These are phyloP conservation scores for Raphanus sativus DNA, from an alignment of 345 rosid species.

Conservation along the genomic window DNA sequence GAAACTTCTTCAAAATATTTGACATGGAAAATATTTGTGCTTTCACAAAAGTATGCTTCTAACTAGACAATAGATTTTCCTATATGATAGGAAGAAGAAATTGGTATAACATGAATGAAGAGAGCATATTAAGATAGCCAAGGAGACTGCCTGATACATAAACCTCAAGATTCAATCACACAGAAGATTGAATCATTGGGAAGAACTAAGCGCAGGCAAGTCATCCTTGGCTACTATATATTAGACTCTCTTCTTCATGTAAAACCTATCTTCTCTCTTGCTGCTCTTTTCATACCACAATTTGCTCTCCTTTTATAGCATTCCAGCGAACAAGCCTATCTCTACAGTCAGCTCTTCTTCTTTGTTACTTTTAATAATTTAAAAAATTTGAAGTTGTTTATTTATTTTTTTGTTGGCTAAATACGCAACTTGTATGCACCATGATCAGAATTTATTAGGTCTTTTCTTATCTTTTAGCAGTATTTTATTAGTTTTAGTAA, in stretches of 20 bases:
- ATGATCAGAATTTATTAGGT: slow-evolving; percentile 14
- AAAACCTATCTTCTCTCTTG: slow-evolving; percentile 27
- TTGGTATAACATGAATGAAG: neutral
- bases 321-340: slow-evolving; percentile 4
- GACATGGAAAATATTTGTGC: neutral
- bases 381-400: neutral
- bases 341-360: neutral
- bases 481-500: neutral
- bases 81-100: neutral
- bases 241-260: slow-evolving; percentile 27
- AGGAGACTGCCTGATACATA: neutral
- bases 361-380: neutral
- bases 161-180: neutral
- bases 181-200: neutral
- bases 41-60: neutral
- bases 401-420: neutral
- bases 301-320: slow-evolving; percentile 20
- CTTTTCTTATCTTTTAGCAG: neutral
- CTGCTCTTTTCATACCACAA: neutral
- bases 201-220: neutral
- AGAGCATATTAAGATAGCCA: neutral
- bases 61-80: neutral
- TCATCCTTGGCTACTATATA: neutral
- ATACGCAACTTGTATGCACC: slow-evolving; percentile 8
- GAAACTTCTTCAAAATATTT: too few species aligned